Evolutionary conservation across 2,329 filamentous ascomycete genomes (phyloP).

Genomic region (Penicillium sp.): DNA sequence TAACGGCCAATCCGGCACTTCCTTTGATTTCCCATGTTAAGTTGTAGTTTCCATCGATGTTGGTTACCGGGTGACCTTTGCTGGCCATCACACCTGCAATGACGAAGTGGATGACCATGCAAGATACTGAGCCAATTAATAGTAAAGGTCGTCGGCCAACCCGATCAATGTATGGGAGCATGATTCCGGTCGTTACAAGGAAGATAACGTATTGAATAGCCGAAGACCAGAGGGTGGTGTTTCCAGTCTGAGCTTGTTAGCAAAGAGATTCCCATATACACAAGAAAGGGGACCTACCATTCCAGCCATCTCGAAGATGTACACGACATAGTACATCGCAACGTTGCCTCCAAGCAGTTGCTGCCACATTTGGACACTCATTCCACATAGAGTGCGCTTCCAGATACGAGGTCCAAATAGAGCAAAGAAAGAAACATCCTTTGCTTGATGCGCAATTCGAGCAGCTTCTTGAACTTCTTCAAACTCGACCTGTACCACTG

Average conservation of each 20-base stretch:
- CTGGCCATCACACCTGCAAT: constrained; percentile 59
- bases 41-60: constrained; percentile 53
- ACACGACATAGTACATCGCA: constrained; percentile 64
- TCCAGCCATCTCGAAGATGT: constrained; percentile 64
- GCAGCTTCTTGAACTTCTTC: constrained; percentile 42
- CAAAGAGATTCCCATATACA: background rate
- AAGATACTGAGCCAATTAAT: constrained; percentile 51
- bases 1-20: constrained; percentile 59
- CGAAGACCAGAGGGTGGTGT: constrained; percentile 55
- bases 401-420: constrained; percentile 56
- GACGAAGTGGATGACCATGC: constrained; percentile 56
- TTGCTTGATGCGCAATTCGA: constrained; percentile 35
- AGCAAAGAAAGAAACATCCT: constrained; percentile 40
- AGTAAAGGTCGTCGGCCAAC: constrained; percentile 55
- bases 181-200: constrained; percentile 56
- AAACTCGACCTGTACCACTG: constrained; percentile 60
- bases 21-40: constrained; percentile 54
- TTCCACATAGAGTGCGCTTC: constrained; percentile 57
- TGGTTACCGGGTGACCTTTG: constrained; percentile 51
- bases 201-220: constrained; percentile 63
- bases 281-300: constrained; percentile 38
- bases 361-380: constrained; percentile 61
- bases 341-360: constrained; percentile 63
- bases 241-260: constrained; percentile 35
- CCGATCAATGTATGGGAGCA: constrained; percentile 56